Base-by-base conservation (phyloP, 2,329 filamentous ascomycete genomes). In the Graphilbum fragrans region DNA sequence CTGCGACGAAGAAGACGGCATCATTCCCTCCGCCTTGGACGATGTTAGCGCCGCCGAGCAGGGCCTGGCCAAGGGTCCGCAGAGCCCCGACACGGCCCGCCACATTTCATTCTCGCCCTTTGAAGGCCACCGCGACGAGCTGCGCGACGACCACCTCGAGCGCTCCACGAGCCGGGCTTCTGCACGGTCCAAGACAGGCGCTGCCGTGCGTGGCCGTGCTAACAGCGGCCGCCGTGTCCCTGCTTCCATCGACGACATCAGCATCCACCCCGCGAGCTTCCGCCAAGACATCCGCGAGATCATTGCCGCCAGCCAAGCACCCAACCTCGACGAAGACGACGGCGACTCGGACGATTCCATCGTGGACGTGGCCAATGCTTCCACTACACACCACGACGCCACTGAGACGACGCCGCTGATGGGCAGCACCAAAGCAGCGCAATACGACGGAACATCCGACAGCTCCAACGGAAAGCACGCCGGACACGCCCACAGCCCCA, bases 201-300 rank as follows among this genome's bases (percentile, higher is more conserved):
- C 17, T 23, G 34, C 20, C 22, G 64, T 63, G 29, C 61, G 63
- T 42, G 66, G 67, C 39, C 65, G 66, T 35, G 61, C 64, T 45
- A 67, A 63, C 55, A 69, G 58, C 50, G 53, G 60, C 50, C 69
- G 73, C 47, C 72, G 74, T 45, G 66, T 66, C 42, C 71, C 82
- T 48, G 64, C 76, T 45, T 78, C 72, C 65, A 63, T 87, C 66
- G 62, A 80, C 27, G 74, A 87, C 42, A 82, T 93, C 50, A 85
- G 81, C 56, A 84, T 94, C 40, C 84, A 95, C 56, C 92, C 92
- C 3, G 82, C 86, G 20, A 90, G 82, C 48, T 87, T 96, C 67
- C 73, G 92, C 49, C 84, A 94, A 58, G 86, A 90, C 43, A 94
- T 98, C 17, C 47, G 40, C 34, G 46, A 49, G 42, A 94, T 98